phyloP scores from a whole-genome alignment of 2,329 filamentous ascomycete genomes.

The Phialophora verrucosa region DNA sequence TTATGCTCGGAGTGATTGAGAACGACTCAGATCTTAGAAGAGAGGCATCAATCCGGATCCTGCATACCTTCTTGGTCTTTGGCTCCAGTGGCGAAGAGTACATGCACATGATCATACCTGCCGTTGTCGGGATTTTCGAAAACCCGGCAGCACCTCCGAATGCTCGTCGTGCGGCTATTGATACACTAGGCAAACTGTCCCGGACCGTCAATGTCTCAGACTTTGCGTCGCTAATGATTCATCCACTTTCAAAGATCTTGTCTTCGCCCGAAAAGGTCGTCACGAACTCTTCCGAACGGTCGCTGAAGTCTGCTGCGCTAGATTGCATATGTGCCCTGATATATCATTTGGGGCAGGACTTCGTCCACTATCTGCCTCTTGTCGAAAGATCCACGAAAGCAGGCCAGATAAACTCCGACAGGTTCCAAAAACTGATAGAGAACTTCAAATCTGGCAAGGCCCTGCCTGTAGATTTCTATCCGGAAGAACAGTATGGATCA shows the following conservation, averaged over 20 bases:
- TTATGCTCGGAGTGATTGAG: slow-evolving; percentile 94
- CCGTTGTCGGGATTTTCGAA: slow-evolving; percentile 93
- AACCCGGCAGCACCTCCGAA: slow-evolving; percentile 79
- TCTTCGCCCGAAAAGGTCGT: slow-evolving; percentile 57
- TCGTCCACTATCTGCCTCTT: slow-evolving; percentile 89
- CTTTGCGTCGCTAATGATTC: slow-evolving; percentile 94
- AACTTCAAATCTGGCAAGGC: slow-evolving; percentile 95
- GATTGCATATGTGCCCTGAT: slow-evolving; percentile 95
- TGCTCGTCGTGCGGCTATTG: slow-evolving; percentile 86
- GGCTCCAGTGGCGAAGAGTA: slow-evolving; percentile 96
- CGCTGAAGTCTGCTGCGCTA: slow-evolving; percentile 78
- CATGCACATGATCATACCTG: slow-evolving; percentile 97
- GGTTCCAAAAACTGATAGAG: slow-evolving; percentile 88
- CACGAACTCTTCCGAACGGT: slow-evolving; percentile 65
- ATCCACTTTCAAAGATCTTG: slow-evolving; percentile 79
- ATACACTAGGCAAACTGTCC: slow-evolving; percentile 91
- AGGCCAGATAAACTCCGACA: slow-evolving; percentile 83
- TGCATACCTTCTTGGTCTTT: slow-evolving; percentile 95
- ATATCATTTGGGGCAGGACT: slow-evolving; percentile 94
- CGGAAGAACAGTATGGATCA: slow-evolving; percentile 78
- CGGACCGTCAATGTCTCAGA: slow-evolving; percentile 97
- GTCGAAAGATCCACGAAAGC: slow-evolving; percentile 83
- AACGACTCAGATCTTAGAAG: slow-evolving; percentile 77
- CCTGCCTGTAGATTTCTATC: slow-evolving; percentile 91
- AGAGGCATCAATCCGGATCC: slow-evolving; percentile 83